Base-by-base conservation (phyloP, 228 moss, liverwort and hornwort genomes). In the Sphagnum magellanicum region DNA sequence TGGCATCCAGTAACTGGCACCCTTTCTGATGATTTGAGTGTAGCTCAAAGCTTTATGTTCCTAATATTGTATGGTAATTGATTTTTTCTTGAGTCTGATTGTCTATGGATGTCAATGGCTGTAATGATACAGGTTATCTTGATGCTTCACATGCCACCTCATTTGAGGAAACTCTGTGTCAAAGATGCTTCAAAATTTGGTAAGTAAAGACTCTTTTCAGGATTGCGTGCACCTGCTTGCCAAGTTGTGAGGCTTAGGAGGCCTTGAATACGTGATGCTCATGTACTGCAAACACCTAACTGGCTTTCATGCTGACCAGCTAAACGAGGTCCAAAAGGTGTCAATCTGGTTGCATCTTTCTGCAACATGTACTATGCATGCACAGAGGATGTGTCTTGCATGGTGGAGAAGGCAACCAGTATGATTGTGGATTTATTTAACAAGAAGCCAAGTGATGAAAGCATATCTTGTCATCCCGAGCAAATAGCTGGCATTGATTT, bases 131-230 rank as follows among this genome's bases (percentile, higher is more conserved):
- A 95, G 95, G 83, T 92, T 72, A 84, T 93, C 75, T 82, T 98
- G 84, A 98, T 98, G 65, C 76, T 98, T 65, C 98, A 98, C 77
- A 87, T 84, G 78, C 98, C 98, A 75, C 82, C 90, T 70, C 70
- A 79, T 70, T 78, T 89, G 72, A 91, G 98, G 76, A 87, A 84
- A 73, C 87, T 90, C 70, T 89, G 83, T 70, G 82, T 93, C 12
- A 92, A 98, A 67, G 93, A 98, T 68, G 83, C 69, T 74, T 59
- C 63, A 65, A 86, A 86, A 74, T 86, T 86, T 76, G 86, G 86
- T 86, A 86, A 11, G 14, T 32, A 10, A 4, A 5, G 62, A 32
- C 32, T 32, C 32, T 32, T 32, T 32, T 32, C 32, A 32, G 32
- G 32, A 32, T 32, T 32, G 32, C 3, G 32, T 32, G 32, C 32